These are phyloP conservation scores for Teratosphaeria gauchensis DNA, from an alignment of 2,329 filamentous ascomycete species.

Conservation along the genomic window DNA sequence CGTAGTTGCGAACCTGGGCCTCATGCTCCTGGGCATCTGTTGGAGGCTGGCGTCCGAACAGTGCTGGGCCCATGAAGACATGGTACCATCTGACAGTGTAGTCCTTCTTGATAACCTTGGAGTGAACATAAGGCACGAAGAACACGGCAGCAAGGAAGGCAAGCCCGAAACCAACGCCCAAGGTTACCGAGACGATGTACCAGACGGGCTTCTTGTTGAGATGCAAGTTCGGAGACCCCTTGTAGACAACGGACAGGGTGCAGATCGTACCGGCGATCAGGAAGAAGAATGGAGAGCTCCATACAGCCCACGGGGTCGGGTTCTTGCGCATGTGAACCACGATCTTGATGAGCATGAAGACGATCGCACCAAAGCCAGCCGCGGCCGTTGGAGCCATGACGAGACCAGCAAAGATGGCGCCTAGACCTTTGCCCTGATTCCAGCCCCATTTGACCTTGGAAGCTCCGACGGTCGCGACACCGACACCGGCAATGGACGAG, in stretches of 20 bases:
- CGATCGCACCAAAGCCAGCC: slow-evolving; percentile 37
- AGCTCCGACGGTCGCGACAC: slow-evolving; percentile 45
- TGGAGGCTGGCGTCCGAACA: slow-evolving; percentile 45
- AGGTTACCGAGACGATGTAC: slow-evolving; percentile 44
- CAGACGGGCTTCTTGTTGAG: slow-evolving; percentile 34
- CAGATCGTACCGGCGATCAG: slow-evolving; percentile 40
- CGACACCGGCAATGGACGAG: slow-evolving; percentile 51
- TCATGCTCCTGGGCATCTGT: slow-evolving; percentile 42
- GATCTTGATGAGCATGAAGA: slow-evolving; percentile 43
- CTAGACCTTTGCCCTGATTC: slow-evolving; percentile 34
- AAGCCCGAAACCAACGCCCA: slow-evolving; percentile 27
- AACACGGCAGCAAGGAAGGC: slow-evolving; percentile 33
- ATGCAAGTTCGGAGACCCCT: slow-evolving; percentile 33
- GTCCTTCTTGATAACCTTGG: slow-evolving; percentile 24
- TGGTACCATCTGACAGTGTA: slow-evolving; percentile 23
- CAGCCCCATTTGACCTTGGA: slow-evolving; percentile 33
- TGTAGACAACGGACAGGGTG: slow-evolving; percentile 50
- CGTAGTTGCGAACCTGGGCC: slow-evolving; percentile 57
- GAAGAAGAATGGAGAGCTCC: slow-evolving; percentile 41
- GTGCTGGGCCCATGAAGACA: slow-evolving; percentile 26
- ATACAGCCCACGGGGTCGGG: slow-evolving; percentile 41
- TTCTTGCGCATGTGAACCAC: slow-evolving; percentile 41
- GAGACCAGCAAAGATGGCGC: slow-evolving; percentile 36
- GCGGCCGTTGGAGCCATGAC: slow-evolving; percentile 42
- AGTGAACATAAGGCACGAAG: slow-evolving; percentile 28